Evolutionary conservation across 805 yeast species (phyloP).

Genomic region (Lachancea kluyveri): DNA sequence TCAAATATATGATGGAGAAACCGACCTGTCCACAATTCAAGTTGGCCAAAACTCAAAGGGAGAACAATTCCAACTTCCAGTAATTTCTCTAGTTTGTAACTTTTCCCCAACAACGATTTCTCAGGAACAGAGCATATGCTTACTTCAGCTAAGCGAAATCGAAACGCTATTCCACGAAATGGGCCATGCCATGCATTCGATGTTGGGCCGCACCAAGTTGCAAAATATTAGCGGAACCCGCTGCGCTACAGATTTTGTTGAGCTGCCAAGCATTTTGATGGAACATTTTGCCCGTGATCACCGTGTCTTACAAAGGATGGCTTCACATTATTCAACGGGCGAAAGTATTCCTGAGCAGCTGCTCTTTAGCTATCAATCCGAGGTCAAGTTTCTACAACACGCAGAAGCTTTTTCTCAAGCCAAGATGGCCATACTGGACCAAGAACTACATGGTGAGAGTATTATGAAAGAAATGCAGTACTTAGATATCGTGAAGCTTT

Average conservation of each 20-base stretch:
- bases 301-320: constrained; percentile 66
- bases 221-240: constrained; percentile 95
- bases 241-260: constrained; percentile 94
- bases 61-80: constrained; percentile 71
- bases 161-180: constrained; percentile 96
- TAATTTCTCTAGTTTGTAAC: constrained; percentile 83
- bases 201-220: constrained; percentile 84
- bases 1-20: constrained; percentile 54
- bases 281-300: constrained; percentile 85
- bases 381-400: constrained; percentile 47
- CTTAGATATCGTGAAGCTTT: constrained; percentile 54
- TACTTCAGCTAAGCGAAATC: constrained; percentile 69
- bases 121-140: constrained; percentile 40
- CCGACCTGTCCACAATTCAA: constrained; percentile 33
- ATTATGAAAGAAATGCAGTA: constrained; percentile 32
- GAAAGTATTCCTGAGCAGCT: constrained; percentile 48
- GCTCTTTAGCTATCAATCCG: constrained; percentile 45
- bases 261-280: constrained; percentile 93
- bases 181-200: constrained; percentile 99
- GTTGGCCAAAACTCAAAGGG: constrained; percentile 33
- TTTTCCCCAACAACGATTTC: constrained; percentile 42
- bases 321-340: constrained; percentile 59
- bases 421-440: constrained; percentile 86
- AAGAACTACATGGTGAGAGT: constrained; percentile 51
- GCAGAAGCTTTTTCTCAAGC: constrained; percentile 83